A percentile compares a stretch with the other conserved stretches of the same genome.
Conservation (phyloP, 148 eudicot species). For the Diospyros lotus region DNA sequence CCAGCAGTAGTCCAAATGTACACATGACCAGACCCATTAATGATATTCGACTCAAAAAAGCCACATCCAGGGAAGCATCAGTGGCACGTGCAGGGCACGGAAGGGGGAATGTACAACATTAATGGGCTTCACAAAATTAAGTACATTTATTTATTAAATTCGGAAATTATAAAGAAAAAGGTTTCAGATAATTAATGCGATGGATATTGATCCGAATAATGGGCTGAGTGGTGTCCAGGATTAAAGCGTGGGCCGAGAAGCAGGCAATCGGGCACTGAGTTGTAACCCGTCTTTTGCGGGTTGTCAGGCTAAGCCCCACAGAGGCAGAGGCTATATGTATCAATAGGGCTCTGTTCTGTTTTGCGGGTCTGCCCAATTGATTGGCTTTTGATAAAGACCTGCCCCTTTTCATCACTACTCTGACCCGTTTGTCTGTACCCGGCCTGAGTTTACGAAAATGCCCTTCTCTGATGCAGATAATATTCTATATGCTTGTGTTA, state of each 20-base stretch:
- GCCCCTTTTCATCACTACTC: not conserved
- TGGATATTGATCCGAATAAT: not conserved
- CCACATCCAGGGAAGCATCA: no score
- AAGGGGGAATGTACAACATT: no score
- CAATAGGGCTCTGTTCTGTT: slow-evolving; percentile 22
- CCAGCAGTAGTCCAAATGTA: no score
- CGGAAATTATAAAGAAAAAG: no score
- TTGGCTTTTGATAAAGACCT: slow-evolving; percentile 22
- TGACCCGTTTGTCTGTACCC: slow-evolving; percentile 16
- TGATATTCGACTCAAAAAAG: no score
- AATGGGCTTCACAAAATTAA: no score
- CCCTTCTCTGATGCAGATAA: not conserved
- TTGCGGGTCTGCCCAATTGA: not conserved
- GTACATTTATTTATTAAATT: no score
- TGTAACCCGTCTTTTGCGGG: slow-evolving; percentile 37
- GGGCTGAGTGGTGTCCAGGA: not conserved
- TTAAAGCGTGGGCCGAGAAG: slow-evolving; percentile 7
- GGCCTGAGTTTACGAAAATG: not conserved
- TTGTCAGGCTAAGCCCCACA: slow-evolving; percentile 14
- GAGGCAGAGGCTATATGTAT: not conserved
- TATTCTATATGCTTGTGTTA: no score
- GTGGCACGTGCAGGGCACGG: no score
- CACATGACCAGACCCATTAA: no score
- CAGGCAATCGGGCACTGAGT: slow-evolving; percentile 10
- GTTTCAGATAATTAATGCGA: no score